phyloP scores from a whole-genome alignment of 208 protist genomes.

The Tritrichomonas foetus region DNA sequence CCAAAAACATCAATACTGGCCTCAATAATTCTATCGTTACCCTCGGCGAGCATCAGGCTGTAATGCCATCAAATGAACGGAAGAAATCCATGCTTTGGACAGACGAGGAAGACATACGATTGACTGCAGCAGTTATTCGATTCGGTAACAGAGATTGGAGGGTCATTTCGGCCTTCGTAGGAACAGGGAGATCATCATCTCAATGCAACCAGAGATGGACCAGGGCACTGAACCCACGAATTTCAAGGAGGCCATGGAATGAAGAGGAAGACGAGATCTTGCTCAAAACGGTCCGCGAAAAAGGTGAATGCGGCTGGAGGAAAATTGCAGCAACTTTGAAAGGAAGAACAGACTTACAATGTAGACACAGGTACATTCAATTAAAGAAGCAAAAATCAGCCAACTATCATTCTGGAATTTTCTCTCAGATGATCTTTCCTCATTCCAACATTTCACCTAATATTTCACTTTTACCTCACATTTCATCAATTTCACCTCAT shows the following conservation, averaged over 20 bases:
- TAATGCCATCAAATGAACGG: too few relatives aligned
- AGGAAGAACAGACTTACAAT: slow-evolving; percentile 1
- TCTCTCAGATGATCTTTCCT: too few relatives aligned
- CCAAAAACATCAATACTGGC: too few relatives aligned
- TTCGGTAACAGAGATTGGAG: background rate
- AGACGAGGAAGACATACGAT: background rate
- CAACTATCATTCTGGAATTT: too few relatives aligned
- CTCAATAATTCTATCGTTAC: too few relatives aligned
- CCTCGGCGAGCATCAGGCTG: too few relatives aligned
- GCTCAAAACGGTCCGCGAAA: background rate
- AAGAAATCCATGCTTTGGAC: background rate
- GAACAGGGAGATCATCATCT: background rate
- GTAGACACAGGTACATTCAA: background rate
- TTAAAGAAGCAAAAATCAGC: too few relatives aligned
- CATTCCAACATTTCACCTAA: too few relatives aligned
- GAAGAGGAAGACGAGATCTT: background rate
- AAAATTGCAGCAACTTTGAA: background rate
- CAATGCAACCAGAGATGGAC: background rate
- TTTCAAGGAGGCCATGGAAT: background rate
- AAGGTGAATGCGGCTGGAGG: background rate
- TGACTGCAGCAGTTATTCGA: background rate
- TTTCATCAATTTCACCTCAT: too few relatives aligned
- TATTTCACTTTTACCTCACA: too few relatives aligned
- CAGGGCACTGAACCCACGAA: background rate
- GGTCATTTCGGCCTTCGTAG: background rate